Base-by-base conservation (phyloP, 768 basidiomycete genomes). In the Phaeotremella skinneri region DNA sequence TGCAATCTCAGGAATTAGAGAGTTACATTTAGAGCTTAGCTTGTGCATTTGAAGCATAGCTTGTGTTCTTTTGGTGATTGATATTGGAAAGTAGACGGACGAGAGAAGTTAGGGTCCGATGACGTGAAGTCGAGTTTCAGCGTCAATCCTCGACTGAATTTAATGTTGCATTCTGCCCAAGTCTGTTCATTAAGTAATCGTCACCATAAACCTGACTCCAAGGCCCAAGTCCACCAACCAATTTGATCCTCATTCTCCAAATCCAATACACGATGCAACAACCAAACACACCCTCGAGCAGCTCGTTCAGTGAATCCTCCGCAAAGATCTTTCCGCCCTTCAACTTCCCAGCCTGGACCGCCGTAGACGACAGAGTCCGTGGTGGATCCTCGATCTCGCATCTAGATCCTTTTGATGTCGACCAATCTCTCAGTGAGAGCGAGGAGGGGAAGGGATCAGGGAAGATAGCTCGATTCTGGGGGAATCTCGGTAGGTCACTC, bases 331-430 rank as follows among this genome's bases (percentile, higher is more conserved):
- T 78, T 59, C 76, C 78, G 0, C 69, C 73, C 1, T 79, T 68
- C 68, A 27, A 74, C 23, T 68, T 74, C 34, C 21, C 52, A 5
- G 21, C 58, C 2, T 79, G 78, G 78, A 59, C 62, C 49, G 75
- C 75, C 11, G 77, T 79, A 14, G 76, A 78, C 59, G 79, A 79
- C 56, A 59, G 76, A 11, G 75, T 79, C 11, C 62, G 79, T 49
- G 78, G 79, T 30, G 79, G 79, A 17, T 64, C 68, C 21, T 76
- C 75, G 14, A 42, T 59, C 26, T 77, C 74, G 11, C 71, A 74
- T 56, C 67, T 76, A 31, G 72, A 69, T 13, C 29, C 61, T 4
- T 41, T 70, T 6, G 58, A 58, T 13, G 21, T 66, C 9, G 61
- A 56, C n/a, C n/a, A n/a, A n/a, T 31, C 20, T 16, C 37, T 20